A percentile compares a stretch with the other conserved stretches of the same genome.
phyloP scores from a whole-genome alignment of 306 rosid species.

The Ceratonia siliqua region DNA sequence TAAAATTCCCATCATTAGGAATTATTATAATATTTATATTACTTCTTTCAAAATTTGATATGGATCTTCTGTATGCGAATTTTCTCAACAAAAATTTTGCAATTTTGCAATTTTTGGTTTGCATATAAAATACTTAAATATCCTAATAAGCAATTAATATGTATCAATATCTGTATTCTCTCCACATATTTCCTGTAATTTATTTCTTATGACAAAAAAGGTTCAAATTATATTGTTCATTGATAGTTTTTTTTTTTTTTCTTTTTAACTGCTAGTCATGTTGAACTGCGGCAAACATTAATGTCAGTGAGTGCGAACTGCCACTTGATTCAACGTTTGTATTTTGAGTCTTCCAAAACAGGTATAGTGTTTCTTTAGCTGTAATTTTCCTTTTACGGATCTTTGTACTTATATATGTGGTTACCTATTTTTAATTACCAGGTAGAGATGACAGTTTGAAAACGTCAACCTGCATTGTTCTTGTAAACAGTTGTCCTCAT shows the following conservation, averaged over 20 bases:
- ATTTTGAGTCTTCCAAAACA: constrained; percentile 91
- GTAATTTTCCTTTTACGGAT: constrained; percentile 17
- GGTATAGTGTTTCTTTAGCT: constrained; percentile 49
- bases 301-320: constrained; percentile 82
- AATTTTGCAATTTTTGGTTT: neutral
- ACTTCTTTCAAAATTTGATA: neutral
- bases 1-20: too few species aligned
- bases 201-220: constrained; percentile 15
- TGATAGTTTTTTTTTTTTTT: constrained; percentile 12
- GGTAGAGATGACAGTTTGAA: constrained; percentile 99
- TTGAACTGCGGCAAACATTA: constrained; percentile 93
- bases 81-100: neutral
- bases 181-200: constrained; percentile 26
- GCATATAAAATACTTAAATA: neutral
- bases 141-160: neutral
- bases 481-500: constrained; percentile 77
- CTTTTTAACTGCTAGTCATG: constrained; percentile 58
- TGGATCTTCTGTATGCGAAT: constrained; percentile 1
- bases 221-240: neutral
- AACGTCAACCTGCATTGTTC: constrained; percentile 70
- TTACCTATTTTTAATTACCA: constrained; percentile 50
- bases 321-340: constrained; percentile 80
- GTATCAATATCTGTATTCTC: neutral
- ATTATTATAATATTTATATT: neutral
- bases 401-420: neutral